Conservation (phyloP, 352 stramenopile genomes). For the Hyaloperonospora arabidopsidis region DNA sequence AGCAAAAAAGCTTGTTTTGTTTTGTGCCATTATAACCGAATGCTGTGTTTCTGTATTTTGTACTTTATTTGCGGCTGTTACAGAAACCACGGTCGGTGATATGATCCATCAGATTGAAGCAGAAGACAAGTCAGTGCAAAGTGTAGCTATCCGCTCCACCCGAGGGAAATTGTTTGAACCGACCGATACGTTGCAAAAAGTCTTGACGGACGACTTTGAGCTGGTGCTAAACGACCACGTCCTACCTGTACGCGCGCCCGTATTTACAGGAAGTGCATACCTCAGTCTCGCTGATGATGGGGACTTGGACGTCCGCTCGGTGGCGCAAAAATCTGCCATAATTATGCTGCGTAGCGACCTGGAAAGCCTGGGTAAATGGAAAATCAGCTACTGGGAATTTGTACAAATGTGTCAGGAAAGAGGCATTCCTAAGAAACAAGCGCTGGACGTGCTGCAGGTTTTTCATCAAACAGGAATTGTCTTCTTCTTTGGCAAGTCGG, state of each 20-base stretch:
- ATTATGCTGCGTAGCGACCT: constrained; percentile 69
- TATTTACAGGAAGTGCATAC: constrained; percentile 70
- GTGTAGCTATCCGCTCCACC: constrained; percentile 54
- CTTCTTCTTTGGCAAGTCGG: constrained; percentile 73
- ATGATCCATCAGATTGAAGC: constrained; percentile 69
- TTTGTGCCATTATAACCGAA: no score
- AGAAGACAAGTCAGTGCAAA: constrained; percentile 66
- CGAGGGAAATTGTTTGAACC: constrained; percentile 51
- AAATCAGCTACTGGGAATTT: constrained; percentile 65
- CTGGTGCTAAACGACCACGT: constrained; percentile 73
- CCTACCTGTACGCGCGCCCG: constrained; percentile 57
- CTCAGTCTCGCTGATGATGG: constrained; percentile 62
- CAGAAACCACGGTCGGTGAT: constrained; percentile 68
- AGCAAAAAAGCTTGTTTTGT: no score
- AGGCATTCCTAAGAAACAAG: constrained; percentile 82
- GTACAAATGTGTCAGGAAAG: constrained; percentile 54
- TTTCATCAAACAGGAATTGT: constrained; percentile 74
- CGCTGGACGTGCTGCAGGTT: constrained; percentile 56
- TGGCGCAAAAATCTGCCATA: constrained; percentile 72
- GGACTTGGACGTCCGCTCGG: constrained; percentile 68
- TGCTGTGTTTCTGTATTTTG: not conserved
- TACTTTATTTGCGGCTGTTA: constrained; percentile 4
- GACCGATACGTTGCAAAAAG: constrained; percentile 53
- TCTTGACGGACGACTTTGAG: constrained; percentile 79
- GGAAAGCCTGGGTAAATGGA: constrained; percentile 70